phyloP scores from a whole-genome alignment of 1,284 basidiomycete species.

The Malassezia psittaci region DNA sequence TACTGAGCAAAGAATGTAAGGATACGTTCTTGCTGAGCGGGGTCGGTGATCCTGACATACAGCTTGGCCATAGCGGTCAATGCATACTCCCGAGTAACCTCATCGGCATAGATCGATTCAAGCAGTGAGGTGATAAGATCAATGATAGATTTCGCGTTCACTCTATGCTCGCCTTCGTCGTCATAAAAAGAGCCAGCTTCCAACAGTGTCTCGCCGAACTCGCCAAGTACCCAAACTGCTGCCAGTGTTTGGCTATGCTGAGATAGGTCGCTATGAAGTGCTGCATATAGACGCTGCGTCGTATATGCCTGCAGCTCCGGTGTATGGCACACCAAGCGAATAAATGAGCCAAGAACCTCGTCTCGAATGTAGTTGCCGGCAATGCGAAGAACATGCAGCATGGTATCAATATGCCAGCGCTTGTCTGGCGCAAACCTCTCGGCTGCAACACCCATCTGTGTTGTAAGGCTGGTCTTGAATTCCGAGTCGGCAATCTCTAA shows the following conservation, averaged over 20 bases:
- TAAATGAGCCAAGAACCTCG: constrained; percentile 87
- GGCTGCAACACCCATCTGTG: constrained; percentile 89
- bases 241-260: constrained; percentile 90
- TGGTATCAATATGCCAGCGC: constrained; percentile 98
- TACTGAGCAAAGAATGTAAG: constrained; percentile 65
- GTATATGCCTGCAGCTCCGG: constrained; percentile 95
- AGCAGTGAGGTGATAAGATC: constrained; percentile 78
- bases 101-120: constrained; percentile 87
- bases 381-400: constrained; percentile 79
- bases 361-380: constrained; percentile 98
- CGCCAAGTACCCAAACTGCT: constrained; percentile 90
- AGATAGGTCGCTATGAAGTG: constrained; percentile 81
- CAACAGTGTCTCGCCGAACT: constrained; percentile 83
- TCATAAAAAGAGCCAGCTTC: constrained; percentile 61
- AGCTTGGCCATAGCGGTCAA: constrained; percentile 84
- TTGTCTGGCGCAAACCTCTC: constrained; percentile 95
- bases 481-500: constrained; percentile 97
- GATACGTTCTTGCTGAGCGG: constrained; percentile 61
- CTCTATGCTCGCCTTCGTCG: constrained; percentile 63
- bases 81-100: constrained; percentile 81
- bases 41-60: constrained; percentile 59
- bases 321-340: constrained; percentile 90
- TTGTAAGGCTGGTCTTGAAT: constrained; percentile 95
- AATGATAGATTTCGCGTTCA: constrained; percentile 69
- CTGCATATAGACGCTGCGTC: constrained; percentile 77